Base-by-base conservation (phyloP, 768 basidiomycete species). In the Pilatotrama ljubarskyi region DNA sequence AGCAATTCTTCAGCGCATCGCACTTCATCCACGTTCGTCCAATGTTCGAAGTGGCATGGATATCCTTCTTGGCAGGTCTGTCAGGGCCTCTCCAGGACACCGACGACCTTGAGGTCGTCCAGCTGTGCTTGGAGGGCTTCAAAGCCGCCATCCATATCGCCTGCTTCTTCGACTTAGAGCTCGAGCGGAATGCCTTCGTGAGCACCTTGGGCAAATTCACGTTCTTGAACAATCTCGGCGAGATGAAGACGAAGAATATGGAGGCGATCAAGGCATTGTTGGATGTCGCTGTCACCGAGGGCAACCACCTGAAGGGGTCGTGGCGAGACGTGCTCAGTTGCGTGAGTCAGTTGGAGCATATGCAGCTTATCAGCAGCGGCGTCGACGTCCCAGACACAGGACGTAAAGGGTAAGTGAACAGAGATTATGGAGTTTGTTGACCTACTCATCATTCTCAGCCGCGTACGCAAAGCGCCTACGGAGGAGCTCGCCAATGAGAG, bases 11-110 rank as follows among this genome's bases (percentile, higher is more conserved):
- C 77, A 93, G 92, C 63, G 97, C 97, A 1, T 97, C 93, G 0
- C 92, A 98, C 69, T 93, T 95, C 62, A 85, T 98, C 58, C 97
- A 99, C 71, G 96, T 98, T 61, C 84, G 87, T 37, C 96, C 97
- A 18, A 99, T 99, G 97, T 97, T 99, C 67, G 96, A 98, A 74
- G 95, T 98, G 7, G 95, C 94, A 20, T 99, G 97, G 97, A 98
- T 98, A 77, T 87, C 97, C 1, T 95, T 98, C 75, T 82, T 99
- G 22, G 96, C 97, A 14, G 95, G 95, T 11, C 79, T 98, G 26
- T 98, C 97, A 9, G 93, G 87, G 0, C 96, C 95, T 15, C 79
- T 98, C 43, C 97, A 98, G 72, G 92, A 95, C 59, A 94, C 95
- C 0, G 94, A 98, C 69, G 95, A 97, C 73, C 77, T 95, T 47